Evolutionary conservation across 345 rosid species (phyloP), one percentile per base, ranked within the genome.

Genomic region (Acer campestre): DNA sequence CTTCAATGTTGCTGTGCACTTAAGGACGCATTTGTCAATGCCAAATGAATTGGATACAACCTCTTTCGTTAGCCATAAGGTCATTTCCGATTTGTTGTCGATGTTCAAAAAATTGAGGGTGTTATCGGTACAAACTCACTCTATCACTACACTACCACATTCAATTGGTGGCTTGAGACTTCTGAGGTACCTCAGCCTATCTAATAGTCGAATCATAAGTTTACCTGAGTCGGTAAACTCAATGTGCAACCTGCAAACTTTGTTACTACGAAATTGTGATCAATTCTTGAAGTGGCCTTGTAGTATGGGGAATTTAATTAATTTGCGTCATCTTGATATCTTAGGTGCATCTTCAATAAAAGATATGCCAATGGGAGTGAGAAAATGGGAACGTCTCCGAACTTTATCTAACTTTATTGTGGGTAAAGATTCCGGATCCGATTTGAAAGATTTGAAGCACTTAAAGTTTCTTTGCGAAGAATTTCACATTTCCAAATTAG

Each of bases 171-270:
- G 10, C 10, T 73, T 79, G 23, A 73, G 27, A 44, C 68, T 25
- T 22, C 61, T 73, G 0, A 58, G 74, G 17, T 66, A 73, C 58
- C 69, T 73, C 12, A 58, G 73, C 61, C 67, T 79, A 4, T 79
- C 73, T 7, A 0, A 48, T 46, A 77, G 35, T 46, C 4, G n/a
- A 6, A 29, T 77, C 16, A 14, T 0, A 63, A 18, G 12, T 0
- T 70, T 77, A 23, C 75, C 75, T 25, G 75, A 70, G 17, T 77
- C 75, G 5, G 9, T 77, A 10, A 59, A 48, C 7, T 29, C 64
- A 20, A 49, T 77, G 27, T 77, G 40, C 25, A 25, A 14, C 65
- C 22, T 77, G 6, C 55, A 49, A 49, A 77, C 62, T 8, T 38
- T 77, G 63, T 35, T 49, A 17, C 16, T 77, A 29, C 62, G 12